phyloP scores from a whole-genome alignment of 139 green algal genomes.

The Trebouxia sp. region DNA sequence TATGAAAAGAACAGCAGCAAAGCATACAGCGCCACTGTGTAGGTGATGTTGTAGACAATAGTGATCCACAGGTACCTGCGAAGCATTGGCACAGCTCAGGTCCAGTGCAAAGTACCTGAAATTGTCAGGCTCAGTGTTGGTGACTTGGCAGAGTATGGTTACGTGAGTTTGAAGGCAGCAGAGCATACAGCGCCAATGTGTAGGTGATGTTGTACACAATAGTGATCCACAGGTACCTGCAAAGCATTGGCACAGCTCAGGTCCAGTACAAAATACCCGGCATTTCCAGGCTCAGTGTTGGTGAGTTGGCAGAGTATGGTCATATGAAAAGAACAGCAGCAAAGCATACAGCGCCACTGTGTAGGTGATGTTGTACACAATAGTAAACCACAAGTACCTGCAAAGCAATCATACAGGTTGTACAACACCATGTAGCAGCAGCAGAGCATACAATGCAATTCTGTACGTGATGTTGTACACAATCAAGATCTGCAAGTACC shows the following conservation, averaged over 20 bases:
- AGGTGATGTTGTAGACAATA: constrained; percentile 94
- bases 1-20: constrained; percentile 96
- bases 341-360: constrained; percentile 89
- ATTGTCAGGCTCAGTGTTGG: no score
- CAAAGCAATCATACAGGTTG: no score
- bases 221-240: constrained; percentile 80
- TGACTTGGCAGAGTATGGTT: no score
- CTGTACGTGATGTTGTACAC: constrained; percentile 97
- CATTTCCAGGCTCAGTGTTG: no score
- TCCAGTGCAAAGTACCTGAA: no score
- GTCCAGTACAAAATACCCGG: no score
- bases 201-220: constrained; percentile 97
- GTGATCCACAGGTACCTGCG: constrained; percentile 34
- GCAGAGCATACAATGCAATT: constrained; percentile 86
- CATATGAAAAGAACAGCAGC: constrained; percentile 95
- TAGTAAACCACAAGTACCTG: constrained; percentile 35
- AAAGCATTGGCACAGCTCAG: neutral
- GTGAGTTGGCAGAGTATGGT: no score
- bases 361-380: constrained; percentile 97
- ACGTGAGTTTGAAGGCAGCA: no score
- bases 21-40: constrained; percentile 89
- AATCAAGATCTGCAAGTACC: constrained; percentile 82
- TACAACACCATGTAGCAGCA: no score
- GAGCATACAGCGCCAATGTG: constrained; percentile 85
- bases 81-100: no score